phyloP scores from a whole-genome alignment of 2,329 filamentous ascomycete species.

The Colletotrichum euphorbiae region DNA sequence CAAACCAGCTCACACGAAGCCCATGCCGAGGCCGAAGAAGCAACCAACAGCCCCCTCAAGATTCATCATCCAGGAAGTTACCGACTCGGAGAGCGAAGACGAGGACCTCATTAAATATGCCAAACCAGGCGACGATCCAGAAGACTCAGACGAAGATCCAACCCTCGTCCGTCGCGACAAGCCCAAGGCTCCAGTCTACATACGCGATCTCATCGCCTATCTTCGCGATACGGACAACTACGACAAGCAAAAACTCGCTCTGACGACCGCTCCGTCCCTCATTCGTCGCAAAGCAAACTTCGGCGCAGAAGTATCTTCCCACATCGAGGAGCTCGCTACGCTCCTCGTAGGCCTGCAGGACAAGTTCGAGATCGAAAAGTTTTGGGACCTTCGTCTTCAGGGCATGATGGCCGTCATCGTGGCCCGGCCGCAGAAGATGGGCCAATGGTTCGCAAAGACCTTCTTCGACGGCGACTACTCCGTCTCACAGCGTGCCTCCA shows the following conservation, averaged over 20 bases:
- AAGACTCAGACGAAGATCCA: conserved; percentile 94
- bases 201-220: conserved; percentile 83
- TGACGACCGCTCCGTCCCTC: conserved; percentile 80
- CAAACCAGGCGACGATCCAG: conserved; percentile 88
- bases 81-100: conserved; percentile 69
- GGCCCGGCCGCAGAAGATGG: conserved; percentile 81
- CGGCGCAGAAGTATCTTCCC: conserved; percentile 87
- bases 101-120: conserved; percentile 81
- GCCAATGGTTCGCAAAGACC: conserved; percentile 83
- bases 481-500: conserved; percentile 81
- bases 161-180: conserved; percentile 88
- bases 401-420: conserved; percentile 85
- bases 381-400: conserved; percentile 80
- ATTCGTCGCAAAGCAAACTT: conserved; percentile 91
- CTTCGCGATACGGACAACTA: conserved; percentile 85
- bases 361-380: conserved; percentile 83
- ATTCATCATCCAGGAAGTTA: conserved; percentile 75
- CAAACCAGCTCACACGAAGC: conserved; percentile 38
- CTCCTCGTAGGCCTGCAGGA: conserved; percentile 85
- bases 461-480: conserved; percentile 96
- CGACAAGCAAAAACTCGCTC: conserved; percentile 83
- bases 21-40: conserved; percentile 44
- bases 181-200: conserved; percentile 86
- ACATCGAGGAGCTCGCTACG: conserved; percentile 83
- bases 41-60: conserved; percentile 48